Conservation (phyloP, 129 eudicot genomes). For the Lactuca sativa region DNA sequence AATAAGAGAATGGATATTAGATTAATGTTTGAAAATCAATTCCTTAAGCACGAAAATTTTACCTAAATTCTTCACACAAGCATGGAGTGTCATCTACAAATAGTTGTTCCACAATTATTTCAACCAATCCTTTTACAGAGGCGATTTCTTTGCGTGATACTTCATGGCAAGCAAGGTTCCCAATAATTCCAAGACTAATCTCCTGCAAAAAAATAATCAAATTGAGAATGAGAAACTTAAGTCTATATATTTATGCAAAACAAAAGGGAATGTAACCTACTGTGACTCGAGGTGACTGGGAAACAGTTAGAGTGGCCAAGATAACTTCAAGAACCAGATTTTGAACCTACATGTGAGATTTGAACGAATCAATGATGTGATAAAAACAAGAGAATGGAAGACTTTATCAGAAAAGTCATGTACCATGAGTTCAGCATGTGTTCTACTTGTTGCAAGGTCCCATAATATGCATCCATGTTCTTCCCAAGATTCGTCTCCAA, state of each 20-base stretch:
- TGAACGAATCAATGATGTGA: neutral
- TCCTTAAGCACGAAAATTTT: conserved; percentile 20
- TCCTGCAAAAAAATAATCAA: conserved; percentile 46
- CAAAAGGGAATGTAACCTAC: conserved; percentile 39
- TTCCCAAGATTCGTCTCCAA: conserved; percentile 72
- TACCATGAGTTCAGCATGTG: conserved; percentile 95
- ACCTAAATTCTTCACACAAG: conserved; percentile 87
- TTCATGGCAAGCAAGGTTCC: conserved; percentile 96
- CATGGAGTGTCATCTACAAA: conserved; percentile 77
- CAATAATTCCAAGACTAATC: conserved; percentile 88
- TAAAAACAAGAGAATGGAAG: neutral
- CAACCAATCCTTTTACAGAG: conserved; percentile 57
- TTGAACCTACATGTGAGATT: conserved; percentile 54
- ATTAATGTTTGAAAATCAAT: conserved; percentile 16
- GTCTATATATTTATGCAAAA: conserved; percentile 6
- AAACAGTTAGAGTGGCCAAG: conserved; percentile 63
- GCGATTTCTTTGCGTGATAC: conserved; percentile 49
- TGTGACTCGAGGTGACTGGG: conserved; percentile 69
- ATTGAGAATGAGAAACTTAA: neutral
- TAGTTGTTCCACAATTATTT: conserved; percentile 65
- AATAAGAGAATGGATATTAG: neutral
- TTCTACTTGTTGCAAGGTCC: conserved; percentile 83
- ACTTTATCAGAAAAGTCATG: neutral
- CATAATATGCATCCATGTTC: conserved; percentile 90
- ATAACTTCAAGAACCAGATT: conserved; percentile 87